Evolutionary conservation across 1,284 basidiomycete species (phyloP), one percentile per base, ranked within the genome.

Genomic region (Kalmanozyma brasiliensis): DNA sequence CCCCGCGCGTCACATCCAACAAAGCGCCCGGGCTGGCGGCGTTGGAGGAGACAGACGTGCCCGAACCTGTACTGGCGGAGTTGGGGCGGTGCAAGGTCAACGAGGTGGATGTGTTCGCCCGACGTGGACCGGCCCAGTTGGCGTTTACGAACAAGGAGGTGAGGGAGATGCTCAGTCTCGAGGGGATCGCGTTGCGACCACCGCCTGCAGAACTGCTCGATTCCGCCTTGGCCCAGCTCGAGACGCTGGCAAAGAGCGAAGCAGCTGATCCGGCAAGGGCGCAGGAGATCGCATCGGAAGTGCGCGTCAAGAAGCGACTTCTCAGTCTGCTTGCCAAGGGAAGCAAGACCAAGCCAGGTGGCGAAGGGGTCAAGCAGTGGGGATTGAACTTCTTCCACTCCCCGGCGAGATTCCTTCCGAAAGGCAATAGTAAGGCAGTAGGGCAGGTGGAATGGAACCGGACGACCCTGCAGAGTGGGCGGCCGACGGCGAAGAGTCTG

Each of bases 101-200:
- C 67, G 89, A 91, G 49, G 90, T 99, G 24, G 89, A 89, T 14
- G 90, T 96, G 42, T 85, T 95, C 26, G 95, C 89, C 0, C 85
- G 96, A 35, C 86, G 95, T 14, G 95, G 94, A 0, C 93, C 93
- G 0, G 87, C 90, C 3, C 91, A 98, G 81, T 90, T 93, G 0
- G 91, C 93, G 0, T 97, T 95, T 79, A 95, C 94, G 1, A 90
- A 91, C 44, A 98, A 98, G 83, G 96, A 98, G 83, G 86, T 97
- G 3, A 86, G 95, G 23, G 95, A 98, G 84, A 87, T 98, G 86
- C 87, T 93, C 71, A 87, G 87, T 42, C 87, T 98, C 14, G 86
- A 89, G 1, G 87, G 89, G 37, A 88, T 89, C 0, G 86, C 87
- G 10, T 88, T 94, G 86, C 82, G 85, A 16, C 78, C 82, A 6